Conservation (phyloP, 2,329 filamentous ascomycete genomes). For the Colletotrichum brevisporum region DNA sequence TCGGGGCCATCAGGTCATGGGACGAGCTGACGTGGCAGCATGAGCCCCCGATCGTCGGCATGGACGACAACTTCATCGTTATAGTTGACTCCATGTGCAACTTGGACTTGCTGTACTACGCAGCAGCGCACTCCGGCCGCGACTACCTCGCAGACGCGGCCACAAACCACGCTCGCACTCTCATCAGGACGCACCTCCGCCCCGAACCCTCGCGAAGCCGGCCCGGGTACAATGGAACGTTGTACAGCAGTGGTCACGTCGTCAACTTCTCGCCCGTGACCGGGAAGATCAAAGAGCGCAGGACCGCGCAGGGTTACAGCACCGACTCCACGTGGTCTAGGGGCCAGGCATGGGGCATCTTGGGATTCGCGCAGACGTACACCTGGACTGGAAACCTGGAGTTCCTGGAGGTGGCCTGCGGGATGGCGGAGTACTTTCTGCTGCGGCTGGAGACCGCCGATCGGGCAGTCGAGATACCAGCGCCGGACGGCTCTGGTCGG, state of each 20-base stretch:
- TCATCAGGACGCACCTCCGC: slow-evolving; percentile 56
- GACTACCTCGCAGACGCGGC: slow-evolving; percentile 51
- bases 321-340: slow-evolving; percentile 63
- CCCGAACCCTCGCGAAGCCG: slow-evolving; percentile 44
- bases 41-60: slow-evolving; percentile 43
- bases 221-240: slow-evolving; percentile 43
- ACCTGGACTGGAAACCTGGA: slow-evolving; percentile 58
- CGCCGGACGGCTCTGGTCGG: slow-evolving; percentile 2
- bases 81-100: slow-evolving; percentile 61
- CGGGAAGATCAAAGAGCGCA: slow-evolving; percentile 53
- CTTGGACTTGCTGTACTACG: slow-evolving; percentile 55
- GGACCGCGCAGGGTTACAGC: slow-evolving; percentile 62
- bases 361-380: slow-evolving; percentile 64
- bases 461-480: slow-evolving; percentile 42
- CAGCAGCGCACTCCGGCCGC: slow-evolving; percentile 50
- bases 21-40: slow-evolving; percentile 53
- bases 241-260: slow-evolving; percentile 57
- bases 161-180: slow-evolving; percentile 54
- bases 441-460: slow-evolving; percentile 50
- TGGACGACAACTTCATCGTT: slow-evolving; percentile 51
- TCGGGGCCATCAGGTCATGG: slow-evolving; percentile 65
- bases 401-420: slow-evolving; percentile 59
- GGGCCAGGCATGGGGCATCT: slow-evolving; percentile 64
- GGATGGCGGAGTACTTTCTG: slow-evolving; percentile 63
- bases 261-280: slow-evolving; percentile 59